phyloP scores from a whole-genome alignment of 75 land plant species.

The Cupressus sempervirens region DNA sequence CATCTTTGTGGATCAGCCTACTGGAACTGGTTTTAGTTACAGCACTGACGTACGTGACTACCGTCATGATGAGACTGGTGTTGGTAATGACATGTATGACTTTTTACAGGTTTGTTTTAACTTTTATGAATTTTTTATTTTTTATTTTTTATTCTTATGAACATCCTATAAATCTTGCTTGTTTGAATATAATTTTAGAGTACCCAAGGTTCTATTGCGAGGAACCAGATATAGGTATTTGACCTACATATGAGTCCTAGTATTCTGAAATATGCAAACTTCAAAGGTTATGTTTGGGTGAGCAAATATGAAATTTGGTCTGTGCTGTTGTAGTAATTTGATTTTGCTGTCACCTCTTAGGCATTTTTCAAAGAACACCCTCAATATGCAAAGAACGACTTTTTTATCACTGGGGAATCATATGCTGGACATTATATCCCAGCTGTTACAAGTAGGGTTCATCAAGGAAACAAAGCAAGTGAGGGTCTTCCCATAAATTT shows the following conservation, averaged over 20 bases:
- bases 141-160: background rate
- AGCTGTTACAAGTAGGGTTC: conserved; percentile 81
- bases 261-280: background rate
- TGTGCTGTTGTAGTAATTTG: background rate
- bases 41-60: conserved; percentile 64
- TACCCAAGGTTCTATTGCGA: background rate
- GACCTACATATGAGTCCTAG: background rate
- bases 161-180: background rate
- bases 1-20: conserved; percentile 89
- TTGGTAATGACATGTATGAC: conserved; percentile 80
- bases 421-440: conserved; percentile 99
- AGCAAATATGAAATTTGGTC: background rate
- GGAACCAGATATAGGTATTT: background rate
- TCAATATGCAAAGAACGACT: conserved; percentile 73
- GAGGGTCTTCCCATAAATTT: conserved; percentile 86
- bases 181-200: background rate
- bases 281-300: background rate
- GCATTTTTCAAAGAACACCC: conserved; percentile 88
- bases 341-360: conserved; percentile 30
- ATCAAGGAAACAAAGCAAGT: conserved; percentile 77
- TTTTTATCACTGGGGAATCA: conserved; percentile 96
- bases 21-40: conserved; percentile 94
- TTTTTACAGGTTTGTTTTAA: conserved; percentile 66
- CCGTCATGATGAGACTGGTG: conserved; percentile 70
- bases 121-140: background rate